Evolutionary conservation across 192 early-diverging fungal species (phyloP), one percentile per base, ranked within the genome.

Genomic region (Coemansia sp.): DNA sequence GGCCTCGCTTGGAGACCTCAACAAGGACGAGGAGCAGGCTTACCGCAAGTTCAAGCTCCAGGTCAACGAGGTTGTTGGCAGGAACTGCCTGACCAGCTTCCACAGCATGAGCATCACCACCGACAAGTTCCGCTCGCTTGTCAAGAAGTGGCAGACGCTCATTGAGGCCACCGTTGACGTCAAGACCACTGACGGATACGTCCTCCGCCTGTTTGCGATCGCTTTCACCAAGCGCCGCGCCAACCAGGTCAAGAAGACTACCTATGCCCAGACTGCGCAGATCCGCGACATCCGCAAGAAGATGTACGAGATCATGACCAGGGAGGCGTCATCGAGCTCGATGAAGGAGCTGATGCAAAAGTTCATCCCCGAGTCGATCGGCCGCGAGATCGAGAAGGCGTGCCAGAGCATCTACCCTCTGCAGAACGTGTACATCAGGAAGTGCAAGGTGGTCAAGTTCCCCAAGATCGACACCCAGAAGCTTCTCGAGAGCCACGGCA

Each of bases 111-210:
- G 94, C 87, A 94, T 99, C 86, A 98, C 97, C 83, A 92, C 94
- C 63, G 97, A 99, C 90, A 99, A 99, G 93, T 91, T 99, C 84
- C 92, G 96, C 77, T 97, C 95, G 79, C 86, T 99, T 73, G 92
- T 99, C 75, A 95, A 95, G 91, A 99, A 99, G 92, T 96, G 95
- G 95, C 95, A 98, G 86, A 89, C 97, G 72, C 85, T 96, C 63
- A 95, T 99, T 60, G 96, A 99, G 90, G 95, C 95, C 64, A 88
- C 92, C 83, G 89, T 95, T 25, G 96, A 99, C 84, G 93, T 98
- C 88, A 99, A 99, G 92, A 99, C 97, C 84, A 96, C 97, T 70
- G 97, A 99, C 86, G 97, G 97, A 69, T 99, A 99, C 91, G 86
- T 97, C 61, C 82, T 99, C 76, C 96, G 97, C 79, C 86, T 97